Percentiles rank a stretch among this genome's conserved stretches.
phyloP scores from a whole-genome alignment of 2,329 filamentous ascomycete species.

The Geosmithia flava region DNA sequence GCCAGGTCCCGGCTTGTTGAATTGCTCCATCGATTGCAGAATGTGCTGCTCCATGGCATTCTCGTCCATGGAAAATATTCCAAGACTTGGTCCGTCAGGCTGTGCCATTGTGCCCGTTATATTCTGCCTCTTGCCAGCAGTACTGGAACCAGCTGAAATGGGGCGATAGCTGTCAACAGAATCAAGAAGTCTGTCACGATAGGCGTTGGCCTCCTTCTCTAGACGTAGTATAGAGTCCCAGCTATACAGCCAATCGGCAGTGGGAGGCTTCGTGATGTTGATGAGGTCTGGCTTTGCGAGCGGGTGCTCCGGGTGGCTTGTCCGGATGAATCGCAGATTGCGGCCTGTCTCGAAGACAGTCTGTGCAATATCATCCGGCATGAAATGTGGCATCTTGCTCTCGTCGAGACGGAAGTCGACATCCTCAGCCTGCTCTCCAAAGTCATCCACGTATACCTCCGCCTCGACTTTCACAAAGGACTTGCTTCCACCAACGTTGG shows the following conservation, averaged over 20 bases:
- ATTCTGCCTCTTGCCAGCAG: conserved; percentile 7
- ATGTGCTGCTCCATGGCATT: conserved; percentile 33
- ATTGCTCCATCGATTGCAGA: conserved; percentile 35
- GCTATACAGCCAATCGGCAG: conserved; percentile 55
- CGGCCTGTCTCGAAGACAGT: conserved; percentile 69
- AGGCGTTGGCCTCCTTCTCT: conserved; percentile 42
- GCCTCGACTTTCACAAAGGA: conserved; percentile 50
- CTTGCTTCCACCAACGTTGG: conserved; percentile 28
- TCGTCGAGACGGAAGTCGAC: conserved; percentile 51
- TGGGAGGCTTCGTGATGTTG: conserved; percentile 35
- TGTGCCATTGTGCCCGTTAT: background rate
- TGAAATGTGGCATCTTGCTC: conserved; percentile 57
- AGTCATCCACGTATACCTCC: conserved; percentile 43
- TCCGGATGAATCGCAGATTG: conserved; percentile 60
- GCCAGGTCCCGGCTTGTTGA: conserved; percentile 17
- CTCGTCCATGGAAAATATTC: conserved; percentile 36
- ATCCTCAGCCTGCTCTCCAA: conserved; percentile 42
- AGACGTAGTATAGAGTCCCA: conserved; percentile 57
- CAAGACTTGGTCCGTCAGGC: conserved; percentile 9
- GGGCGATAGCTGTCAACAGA: conserved; percentile 7
- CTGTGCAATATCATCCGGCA: conserved; percentile 56
- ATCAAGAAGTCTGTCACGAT: conserved; percentile 14
- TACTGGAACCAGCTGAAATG: background rate
- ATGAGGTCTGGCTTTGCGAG: conserved; percentile 42
- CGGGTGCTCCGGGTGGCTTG: conserved; percentile 59